A percentile compares a stretch with the other conserved stretches of the same genome.
Conservation (phyloP, 352 stramenopile genomes). For the Peronospora tabacina region DNA sequence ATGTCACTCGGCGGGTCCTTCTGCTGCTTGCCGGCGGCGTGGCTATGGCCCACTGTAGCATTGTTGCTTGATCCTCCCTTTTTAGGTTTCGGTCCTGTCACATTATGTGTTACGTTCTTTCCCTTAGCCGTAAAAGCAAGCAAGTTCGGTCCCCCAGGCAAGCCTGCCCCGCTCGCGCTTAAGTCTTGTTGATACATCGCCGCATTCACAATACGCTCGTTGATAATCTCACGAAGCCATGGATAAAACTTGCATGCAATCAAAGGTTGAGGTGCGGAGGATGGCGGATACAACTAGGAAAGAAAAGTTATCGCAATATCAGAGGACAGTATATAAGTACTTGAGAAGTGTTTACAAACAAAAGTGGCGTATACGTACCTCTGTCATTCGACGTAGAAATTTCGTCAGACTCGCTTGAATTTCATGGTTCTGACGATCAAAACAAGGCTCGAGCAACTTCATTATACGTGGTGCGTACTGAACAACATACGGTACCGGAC, state of each 20-base stretch:
- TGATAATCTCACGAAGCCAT: constrained; percentile 83
- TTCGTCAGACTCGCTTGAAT: constrained; percentile 63
- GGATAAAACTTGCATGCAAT: constrained; percentile 83
- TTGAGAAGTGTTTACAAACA: not conserved
- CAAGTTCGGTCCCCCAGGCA: constrained; percentile 8
- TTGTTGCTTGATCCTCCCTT: constrained; percentile 16
- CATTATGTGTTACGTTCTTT: constrained; percentile 29
- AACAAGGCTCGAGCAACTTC: constrained; percentile 86
- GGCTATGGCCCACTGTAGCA: constrained; percentile 7
- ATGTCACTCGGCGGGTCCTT: constrained; percentile 35
- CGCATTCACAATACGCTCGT: constrained; percentile 66
- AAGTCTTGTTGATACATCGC: constrained; percentile 56
- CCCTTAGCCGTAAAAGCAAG: constrained; percentile 32
- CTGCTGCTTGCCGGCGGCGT: constrained; percentile 27
- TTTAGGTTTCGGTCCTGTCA: constrained; percentile 19
- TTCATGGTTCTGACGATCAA: constrained; percentile 73
- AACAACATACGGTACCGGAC: constrained; percentile 72
- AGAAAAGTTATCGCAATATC: constrained; percentile 1
- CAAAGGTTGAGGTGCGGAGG: constrained; percentile 55
- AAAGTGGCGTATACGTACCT: constrained; percentile 34
- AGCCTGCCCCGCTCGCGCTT: constrained; percentile 1
- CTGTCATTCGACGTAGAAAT: constrained; percentile 64
- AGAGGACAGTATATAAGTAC: constrained; percentile 1
- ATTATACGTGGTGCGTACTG: constrained; percentile 85
- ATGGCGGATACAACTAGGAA: constrained; percentile 70